Base-by-base conservation (phyloP, 2,329 filamentous ascomycete species). In the Metarhizium album region DNA sequence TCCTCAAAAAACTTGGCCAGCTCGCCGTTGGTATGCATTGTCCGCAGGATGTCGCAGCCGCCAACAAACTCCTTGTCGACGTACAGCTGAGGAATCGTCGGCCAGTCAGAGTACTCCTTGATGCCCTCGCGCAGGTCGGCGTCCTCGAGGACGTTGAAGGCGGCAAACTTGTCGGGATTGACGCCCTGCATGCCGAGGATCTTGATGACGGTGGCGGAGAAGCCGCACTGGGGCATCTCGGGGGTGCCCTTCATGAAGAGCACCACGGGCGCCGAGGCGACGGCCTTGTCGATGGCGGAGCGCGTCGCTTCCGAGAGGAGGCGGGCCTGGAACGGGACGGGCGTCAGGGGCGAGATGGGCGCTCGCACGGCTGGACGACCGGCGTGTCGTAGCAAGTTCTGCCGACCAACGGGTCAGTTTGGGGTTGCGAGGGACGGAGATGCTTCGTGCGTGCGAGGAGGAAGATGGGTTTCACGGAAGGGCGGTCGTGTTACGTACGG, bases 231-330 rank as follows among this genome's bases (percentile, higher is more conserved):
- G 20, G 93, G 93, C 54, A 82, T 88, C 72, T 96, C 90, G 52
- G 93, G 93, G 1, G 93, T 97, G 53, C 93, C 93, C 75, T 98
- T 98, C 93, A 98, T 98, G 76, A 98, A 98, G 52, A 98, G 78
- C 1, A 98, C 93, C 0, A 98, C 91, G 2, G 91, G 91, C 0
- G 90, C 86, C 1, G 90, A 90, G 23, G 73, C 76, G 16, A 98
- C 84, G 31, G 91, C 91, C 67, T 90, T 88, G 69, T 96, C 88
- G 62, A 98, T 98, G 24, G 90, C 90, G 38, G 81, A 71, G 55
- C 79, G 82, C 11, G 87, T 93, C 64, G 89, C 80, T 59, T 84
- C 79, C 31, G 91, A 96, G 46, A 98, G 79, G 40, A 88, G 77
- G 52, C 90, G 85, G 53, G 77, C 70, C 55, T 75, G 74, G 61